A percentile compares a stretch with the other conserved stretches of the same genome.
Evolutionary conservation across 306 rosid genomes (phyloP).

Genomic region (Echinosophora koreensis): DNA sequence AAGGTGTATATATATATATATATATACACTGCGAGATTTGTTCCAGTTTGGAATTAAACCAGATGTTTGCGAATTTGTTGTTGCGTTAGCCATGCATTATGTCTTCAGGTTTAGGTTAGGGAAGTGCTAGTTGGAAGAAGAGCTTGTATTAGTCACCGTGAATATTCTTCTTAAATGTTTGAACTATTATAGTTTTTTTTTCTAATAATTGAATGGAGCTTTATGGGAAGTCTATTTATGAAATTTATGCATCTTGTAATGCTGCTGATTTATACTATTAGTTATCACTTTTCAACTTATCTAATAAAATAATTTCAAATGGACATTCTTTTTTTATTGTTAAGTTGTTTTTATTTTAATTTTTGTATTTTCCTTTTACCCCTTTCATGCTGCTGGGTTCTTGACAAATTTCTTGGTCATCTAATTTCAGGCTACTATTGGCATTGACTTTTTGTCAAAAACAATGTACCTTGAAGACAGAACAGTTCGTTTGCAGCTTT

Average conservation of each 20-base stretch:
- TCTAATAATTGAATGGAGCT: neutral
- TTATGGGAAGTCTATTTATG: neutral
- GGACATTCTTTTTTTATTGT: neutral
- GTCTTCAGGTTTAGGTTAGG: neutral
- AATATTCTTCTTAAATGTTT: constrained; percentile 26
- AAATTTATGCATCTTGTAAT: neutral
- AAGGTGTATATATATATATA: neutral
- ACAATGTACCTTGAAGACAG: constrained; percentile 92
- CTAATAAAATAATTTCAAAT: neutral
- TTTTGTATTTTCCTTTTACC: neutral
- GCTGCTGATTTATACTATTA: neutral
- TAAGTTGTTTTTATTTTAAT: neutral
- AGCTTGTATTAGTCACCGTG: neutral
- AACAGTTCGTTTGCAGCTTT: constrained; percentile 86
- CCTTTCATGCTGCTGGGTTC: constrained; percentile 11
- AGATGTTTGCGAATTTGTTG: constrained; percentile 5
- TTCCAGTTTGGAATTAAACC: neutral
- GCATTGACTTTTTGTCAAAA: constrained; percentile 83
- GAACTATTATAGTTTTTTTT: neutral
- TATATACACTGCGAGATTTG: neutral
- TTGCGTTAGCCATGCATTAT: neutral
- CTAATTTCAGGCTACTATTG: constrained; percentile 78
- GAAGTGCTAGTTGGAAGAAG: constrained; percentile 29
- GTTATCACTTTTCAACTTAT: neutral
- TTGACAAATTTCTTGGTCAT: constrained; percentile 30